These are phyloP conservation scores for Parietichytrium sp. DNA, from an alignment of 108 stramenopile genomes.

Conservation along the genomic window DNA sequence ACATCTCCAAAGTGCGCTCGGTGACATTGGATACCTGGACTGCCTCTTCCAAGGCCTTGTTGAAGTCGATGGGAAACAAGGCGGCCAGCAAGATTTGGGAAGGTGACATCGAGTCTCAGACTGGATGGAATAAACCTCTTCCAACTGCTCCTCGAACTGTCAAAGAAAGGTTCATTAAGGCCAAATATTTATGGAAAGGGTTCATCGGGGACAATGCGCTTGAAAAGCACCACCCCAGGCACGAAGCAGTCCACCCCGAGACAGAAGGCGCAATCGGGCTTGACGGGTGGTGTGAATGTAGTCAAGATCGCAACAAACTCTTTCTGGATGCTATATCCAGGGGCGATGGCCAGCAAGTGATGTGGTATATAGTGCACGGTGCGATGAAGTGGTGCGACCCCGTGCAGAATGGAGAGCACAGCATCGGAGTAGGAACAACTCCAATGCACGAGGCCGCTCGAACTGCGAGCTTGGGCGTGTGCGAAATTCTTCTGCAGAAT, in stretches of 20 bases:
- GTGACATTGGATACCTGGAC: conserved; percentile 55
- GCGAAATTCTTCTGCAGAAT: conserved; percentile 23
- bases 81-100: conserved; percentile 48
- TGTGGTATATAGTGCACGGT: not conserved
- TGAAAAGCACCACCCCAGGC: too few species aligned
- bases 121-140: not conserved
- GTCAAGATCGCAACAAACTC: not conserved
- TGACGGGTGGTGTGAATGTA: not conserved
- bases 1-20: conserved; percentile 58
- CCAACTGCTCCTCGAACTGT: conserved; percentile 23
- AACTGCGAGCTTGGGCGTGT: not conserved
- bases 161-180: conserved; percentile 49
- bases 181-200: conserved; percentile 51
- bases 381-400: not conserved
- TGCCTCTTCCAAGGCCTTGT: not conserved
- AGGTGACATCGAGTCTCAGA: not conserved
- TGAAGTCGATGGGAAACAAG: conserved; percentile 49
- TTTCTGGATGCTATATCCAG: not conserved
- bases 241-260: too few species aligned
- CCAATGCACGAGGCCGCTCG: not conserved
- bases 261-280: too few species aligned
- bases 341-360: not conserved
- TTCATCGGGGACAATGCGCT: not conserved
- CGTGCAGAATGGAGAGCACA: not conserved
- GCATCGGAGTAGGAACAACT: not conserved